Evolutionary conservation across 1,284 basidiomycete genomes (phyloP), one percentile per base, ranked within the genome.

Genomic region (Ceratobasidium sp.): DNA sequence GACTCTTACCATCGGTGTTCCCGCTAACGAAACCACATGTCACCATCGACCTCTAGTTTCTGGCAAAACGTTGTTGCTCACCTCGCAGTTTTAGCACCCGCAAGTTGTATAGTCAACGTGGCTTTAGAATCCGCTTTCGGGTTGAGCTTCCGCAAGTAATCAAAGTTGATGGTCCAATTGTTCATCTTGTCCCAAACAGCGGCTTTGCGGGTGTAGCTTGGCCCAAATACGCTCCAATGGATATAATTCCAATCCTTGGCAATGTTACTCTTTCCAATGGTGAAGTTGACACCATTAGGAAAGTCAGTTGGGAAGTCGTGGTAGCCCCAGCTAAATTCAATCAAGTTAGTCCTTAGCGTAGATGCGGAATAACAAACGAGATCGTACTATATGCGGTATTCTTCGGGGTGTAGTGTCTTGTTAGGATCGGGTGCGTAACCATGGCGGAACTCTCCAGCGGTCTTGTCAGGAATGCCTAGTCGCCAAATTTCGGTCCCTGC

Each of bases 231-330:
- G n/a, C 77, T 78, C 79, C 79, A 81, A 49, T 81, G 81, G 40
- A 82, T 79, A 74, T 81, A 80, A 73, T 81, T 81, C 77, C 79
- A 80, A 69, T 82, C 81, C 25, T 76, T 71, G 11, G 78, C 77
- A 43, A 77, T 76, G 37, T 74, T 40, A 52, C 79, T 79, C 71
- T 80, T 73, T 51, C 80, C 80, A 44, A 82, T 77, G 2, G 76
- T 76, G 71, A 78, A 82, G 76, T 81, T 79, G 54, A 81, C 79
- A 22, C 81, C 80, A 17, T 78, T 76, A 0, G 81, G 81, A 73
- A 82, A 82, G 59, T 82, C 81, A 43, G 71, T 78, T n/a, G 78
- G 51, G 75, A 79, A 82, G 74, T 82, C 81, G 62, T 79, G 79
- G 4, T 71, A 74, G 17, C 80, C 81, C 80, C 80, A 82, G 79